A percentile compares a stretch with the other conserved stretches of the same genome.
Evolutionary conservation across 2,329 filamentous ascomycete species (phyloP).

Genomic region (Sphaerulina vaccinii): DNA sequence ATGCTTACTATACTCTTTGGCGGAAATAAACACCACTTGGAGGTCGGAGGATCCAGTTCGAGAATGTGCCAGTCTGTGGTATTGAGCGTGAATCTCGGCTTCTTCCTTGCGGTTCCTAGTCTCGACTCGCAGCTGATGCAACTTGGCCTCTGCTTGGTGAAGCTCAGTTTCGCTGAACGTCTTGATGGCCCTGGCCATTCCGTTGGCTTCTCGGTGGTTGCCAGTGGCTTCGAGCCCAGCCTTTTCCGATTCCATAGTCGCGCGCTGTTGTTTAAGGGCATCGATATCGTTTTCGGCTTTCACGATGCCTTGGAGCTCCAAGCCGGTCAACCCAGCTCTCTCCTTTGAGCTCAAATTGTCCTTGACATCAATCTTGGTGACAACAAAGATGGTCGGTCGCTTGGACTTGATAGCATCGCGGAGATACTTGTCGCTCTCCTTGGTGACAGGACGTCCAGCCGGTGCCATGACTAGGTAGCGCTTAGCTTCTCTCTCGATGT

Average conservation of each 20-base stretch:
- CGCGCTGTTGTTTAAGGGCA: background rate
- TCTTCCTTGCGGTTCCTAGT: background rate
- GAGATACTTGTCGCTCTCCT: background rate
- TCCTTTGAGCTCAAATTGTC: background rate
- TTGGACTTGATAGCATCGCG: background rate
- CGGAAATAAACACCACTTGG: conserved; percentile 21
- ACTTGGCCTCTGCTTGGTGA: background rate
- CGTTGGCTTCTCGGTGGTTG: background rate
- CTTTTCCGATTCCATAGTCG: background rate
- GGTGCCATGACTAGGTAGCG: conserved; percentile 1
- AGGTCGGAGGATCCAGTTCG: conserved; percentile 1
- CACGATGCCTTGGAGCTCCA: background rate
- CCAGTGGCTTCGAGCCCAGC: background rate
- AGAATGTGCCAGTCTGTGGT: background rate
- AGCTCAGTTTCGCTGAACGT: background rate
- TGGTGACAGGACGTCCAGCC: background rate
- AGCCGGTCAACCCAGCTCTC: background rate
- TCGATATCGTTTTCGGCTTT: background rate
- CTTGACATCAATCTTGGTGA: conserved; percentile 3
- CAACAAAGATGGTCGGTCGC: conserved; percentile 2
- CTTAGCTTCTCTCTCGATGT: background rate
- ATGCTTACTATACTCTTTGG: conserved; percentile 25
- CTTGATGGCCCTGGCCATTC: background rate
- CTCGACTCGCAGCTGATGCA: conserved; percentile 1
- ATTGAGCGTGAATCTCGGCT: background rate